Percentiles rank a stretch among this genome's conserved stretches.
Evolutionary conservation across 176 grass and related monocot genomes (phyloP).

Genomic region (Triticum timopheevii): DNA sequence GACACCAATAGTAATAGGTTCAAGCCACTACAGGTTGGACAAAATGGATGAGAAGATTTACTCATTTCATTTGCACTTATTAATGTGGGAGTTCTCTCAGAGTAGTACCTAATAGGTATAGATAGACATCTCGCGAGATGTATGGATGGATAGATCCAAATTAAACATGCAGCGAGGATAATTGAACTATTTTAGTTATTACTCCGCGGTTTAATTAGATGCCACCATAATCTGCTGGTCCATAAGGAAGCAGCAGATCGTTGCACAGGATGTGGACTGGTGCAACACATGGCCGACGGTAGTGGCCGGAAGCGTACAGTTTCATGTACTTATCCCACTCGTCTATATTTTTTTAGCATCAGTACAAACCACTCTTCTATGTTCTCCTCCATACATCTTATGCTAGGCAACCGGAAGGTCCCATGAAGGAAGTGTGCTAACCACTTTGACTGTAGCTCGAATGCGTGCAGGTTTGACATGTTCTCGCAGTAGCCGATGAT

Average conservation of each 20-base stretch:
- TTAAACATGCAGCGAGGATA: background rate
- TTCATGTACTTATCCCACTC: background rate
- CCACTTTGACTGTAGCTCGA: too few relatives aligned
- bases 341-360: too few relatives aligned
- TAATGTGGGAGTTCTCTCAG: too few relatives aligned
- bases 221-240: slow-evolving; percentile 18
- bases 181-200: background rate
- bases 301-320: background rate
- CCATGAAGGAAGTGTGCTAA: background rate
- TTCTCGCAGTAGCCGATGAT: too few relatives aligned
- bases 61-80: too few relatives aligned
- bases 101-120: too few relatives aligned
- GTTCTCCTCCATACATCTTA: slow-evolving; percentile 30
- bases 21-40: too few relatives aligned
- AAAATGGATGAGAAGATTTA: too few relatives aligned
- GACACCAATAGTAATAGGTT: too few relatives aligned
- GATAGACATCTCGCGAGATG: too few relatives aligned
- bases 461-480: too few relatives aligned
- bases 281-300: background rate
- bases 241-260: slow-evolving; percentile 3
- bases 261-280: background rate
- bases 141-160: background rate
- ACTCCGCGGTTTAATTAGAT: background rate
- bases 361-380: too few relatives aligned
- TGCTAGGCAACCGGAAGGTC: slow-evolving; percentile 15